Evolutionary conservation across 1,284 basidiomycete genomes (phyloP), one percentile per base, ranked within the genome.

Genomic region (Leccinum griseonigrum): DNA sequence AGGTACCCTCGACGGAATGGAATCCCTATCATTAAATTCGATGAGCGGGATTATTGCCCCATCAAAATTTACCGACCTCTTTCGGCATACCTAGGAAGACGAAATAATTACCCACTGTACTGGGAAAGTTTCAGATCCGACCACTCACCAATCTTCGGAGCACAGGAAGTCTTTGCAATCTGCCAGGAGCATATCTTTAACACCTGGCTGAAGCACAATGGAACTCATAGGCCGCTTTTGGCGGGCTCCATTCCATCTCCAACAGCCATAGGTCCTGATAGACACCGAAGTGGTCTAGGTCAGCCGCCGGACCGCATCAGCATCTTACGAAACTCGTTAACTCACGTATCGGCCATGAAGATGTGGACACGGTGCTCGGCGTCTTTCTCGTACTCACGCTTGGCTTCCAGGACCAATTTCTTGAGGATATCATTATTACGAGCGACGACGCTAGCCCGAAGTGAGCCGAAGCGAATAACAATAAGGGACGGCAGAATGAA

Each of bases 151-250:
- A 64, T 92, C 90, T 69, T 94, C 91, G 28, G 90, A 92, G 56
- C 82, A 81, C 65, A 94, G 75, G 77, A 94, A 94, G 71, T 94
- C 91, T 69, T 84, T 90, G 77, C 90, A 92, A 74, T 94, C 91
- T 9, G 86, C 84, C 22, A 94, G 77, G 62, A 94, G 84, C 89
- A 92, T 92, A 70, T 94, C 91, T 71, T 94, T 94, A 22, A 93
- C 90, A 52, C 89, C 89, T 5, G 90, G 90, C 68, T 92, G 90
- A 16, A 94, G 81, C 16, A 93, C 91, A 64, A 94, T 92, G 11
- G 91, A 93, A 67, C 87, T 91, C 89, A 93, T 88, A 0, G 91
- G 91, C 48, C 91, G 83, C 73, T 93, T 93, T 67, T 92, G 90
- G 57, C 90, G 83, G 10, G 91, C 90, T 54, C 91, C 91, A 70